These are phyloP conservation scores for Psilocybe mexicana DNA, from an alignment of 1,284 basidiomycete genomes.

Conservation along the genomic window DNA sequence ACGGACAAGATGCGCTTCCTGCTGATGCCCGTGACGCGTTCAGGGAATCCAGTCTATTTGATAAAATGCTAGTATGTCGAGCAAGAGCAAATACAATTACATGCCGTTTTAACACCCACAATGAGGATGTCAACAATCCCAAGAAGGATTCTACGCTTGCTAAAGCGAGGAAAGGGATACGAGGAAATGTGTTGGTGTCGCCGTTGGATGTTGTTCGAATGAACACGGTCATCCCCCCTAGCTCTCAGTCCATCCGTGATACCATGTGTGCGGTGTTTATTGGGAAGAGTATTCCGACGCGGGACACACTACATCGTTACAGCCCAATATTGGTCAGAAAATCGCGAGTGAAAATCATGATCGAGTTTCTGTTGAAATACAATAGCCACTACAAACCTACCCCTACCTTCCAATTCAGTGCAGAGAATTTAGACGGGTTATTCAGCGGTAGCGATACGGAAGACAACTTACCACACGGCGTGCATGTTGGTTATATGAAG, in stretches of 20 bases:
- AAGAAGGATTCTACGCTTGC: neutral
- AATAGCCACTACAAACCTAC: slow-evolving; percentile 8
- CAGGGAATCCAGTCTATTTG: neutral
- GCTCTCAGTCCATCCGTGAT: neutral
- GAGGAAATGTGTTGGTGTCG: slow-evolving; percentile 14
- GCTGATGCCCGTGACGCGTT: neutral
- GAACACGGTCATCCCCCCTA: slow-evolving; percentile 8
- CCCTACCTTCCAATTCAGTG: neutral
- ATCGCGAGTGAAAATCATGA: neutral
- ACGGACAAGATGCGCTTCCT: neutral
- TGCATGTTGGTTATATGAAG: neutral
- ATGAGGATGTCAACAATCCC: neutral
- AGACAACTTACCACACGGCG: neutral
- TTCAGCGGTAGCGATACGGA: neutral
- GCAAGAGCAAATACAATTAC: slow-evolving; percentile 5
- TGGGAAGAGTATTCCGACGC: neutral
- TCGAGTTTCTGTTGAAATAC: slow-evolving; percentile 9
- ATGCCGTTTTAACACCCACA: slow-evolving; percentile 4
- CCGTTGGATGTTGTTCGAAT: slow-evolving; percentile 9
- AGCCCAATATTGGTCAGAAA: slow-evolving; percentile 5
- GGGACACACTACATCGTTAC: slow-evolving; percentile 1
- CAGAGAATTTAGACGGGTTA: slow-evolving; percentile 6
- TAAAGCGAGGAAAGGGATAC: slow-evolving; percentile 5
- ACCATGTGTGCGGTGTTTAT: slow-evolving; percentile 15
- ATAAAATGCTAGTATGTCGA: slow-evolving; percentile 1